Evolutionary conservation across 371 early-diverging fungal species (phyloP).

Genomic region (Polyrhizophydium stewartii): DNA sequence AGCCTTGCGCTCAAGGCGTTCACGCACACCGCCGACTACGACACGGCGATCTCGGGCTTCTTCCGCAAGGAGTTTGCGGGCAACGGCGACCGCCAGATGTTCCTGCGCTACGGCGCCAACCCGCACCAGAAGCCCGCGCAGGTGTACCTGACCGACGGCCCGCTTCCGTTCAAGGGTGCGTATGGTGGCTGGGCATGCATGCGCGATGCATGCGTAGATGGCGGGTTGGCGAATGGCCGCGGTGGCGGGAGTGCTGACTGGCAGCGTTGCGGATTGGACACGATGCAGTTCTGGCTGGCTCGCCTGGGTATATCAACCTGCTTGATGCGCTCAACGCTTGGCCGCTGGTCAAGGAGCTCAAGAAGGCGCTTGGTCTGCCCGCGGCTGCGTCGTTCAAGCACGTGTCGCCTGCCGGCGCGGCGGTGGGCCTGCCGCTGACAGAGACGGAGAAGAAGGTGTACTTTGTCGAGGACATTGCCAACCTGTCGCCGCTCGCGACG

Average conservation of each 20-base stretch:
- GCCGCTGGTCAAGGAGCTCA: conserved; percentile 93
- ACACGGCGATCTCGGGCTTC: conserved; percentile 90
- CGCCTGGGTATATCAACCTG: conserved; percentile 97
- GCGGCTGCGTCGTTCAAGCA: conserved; percentile 99
- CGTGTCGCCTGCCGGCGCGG: conserved; percentile 97
- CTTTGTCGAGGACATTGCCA: conserved; percentile 81
- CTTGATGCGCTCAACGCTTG: conserved; percentile 95
- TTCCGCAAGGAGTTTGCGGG: conserved; percentile 86
- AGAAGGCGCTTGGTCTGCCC: conserved; percentile 62
- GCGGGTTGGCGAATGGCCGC: too few species aligned
- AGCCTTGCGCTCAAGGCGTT: conserved; percentile 83
- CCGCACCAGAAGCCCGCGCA: conserved; percentile 97
- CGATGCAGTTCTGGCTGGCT: conserved; percentile 76
- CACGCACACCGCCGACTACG: conserved; percentile 93
- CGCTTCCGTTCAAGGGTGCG: conserved; percentile 77
- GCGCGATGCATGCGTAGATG: too few species aligned
- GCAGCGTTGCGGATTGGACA: too few species aligned
- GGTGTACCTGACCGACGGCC: conserved; percentile 76
- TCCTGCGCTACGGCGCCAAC: conserved; percentile 95
- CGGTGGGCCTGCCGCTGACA: conserved; percentile 79
- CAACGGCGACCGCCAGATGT: conserved; percentile 62
- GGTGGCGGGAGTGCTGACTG: too few species aligned
- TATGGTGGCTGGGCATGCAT: background rate
- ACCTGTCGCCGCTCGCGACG: conserved; percentile 40
- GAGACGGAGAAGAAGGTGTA: conserved; percentile 86